These are phyloP conservation scores for Malassezia furfur DNA, from an alignment of 1,284 basidiomycete genomes.

Conservation along the genomic window DNA sequence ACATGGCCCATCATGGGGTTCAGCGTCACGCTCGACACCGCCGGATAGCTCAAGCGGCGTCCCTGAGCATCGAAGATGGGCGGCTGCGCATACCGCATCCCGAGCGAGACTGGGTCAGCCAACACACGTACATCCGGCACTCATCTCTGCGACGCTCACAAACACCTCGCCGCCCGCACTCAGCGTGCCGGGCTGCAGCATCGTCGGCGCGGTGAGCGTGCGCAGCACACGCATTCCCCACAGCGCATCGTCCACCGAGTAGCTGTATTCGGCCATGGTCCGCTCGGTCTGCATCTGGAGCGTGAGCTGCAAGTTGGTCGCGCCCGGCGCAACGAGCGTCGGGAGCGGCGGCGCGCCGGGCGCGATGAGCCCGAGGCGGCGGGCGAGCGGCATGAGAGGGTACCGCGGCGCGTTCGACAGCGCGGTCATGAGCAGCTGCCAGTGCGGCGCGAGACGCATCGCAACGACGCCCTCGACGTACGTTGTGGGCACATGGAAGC, in stretches of 20 bases:
- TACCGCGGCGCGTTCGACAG: conserved; percentile 39
- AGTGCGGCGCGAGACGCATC: conserved; percentile 57
- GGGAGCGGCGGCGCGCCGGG: neutral
- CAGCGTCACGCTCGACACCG: conserved; percentile 83
- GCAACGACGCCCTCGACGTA: conserved; percentile 82
- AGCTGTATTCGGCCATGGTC: conserved; percentile 89
- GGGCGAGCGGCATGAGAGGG: conserved; percentile 52
- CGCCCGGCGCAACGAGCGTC: conserved; percentile 24
- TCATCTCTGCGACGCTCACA: conserved; percentile 81
- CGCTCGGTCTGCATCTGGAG: conserved; percentile 84
- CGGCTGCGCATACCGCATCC: conserved; percentile 80
- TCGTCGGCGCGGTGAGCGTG: neutral
- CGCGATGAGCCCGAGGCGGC: conserved; percentile 15
- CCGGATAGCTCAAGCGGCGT: conserved; percentile 52
- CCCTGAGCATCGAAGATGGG: neutral
- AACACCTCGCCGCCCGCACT: conserved; percentile 89
- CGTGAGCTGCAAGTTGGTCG: conserved; percentile 61
- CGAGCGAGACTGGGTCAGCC: conserved; percentile 66
- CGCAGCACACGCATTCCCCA: conserved; percentile 71
- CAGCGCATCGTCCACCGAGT: conserved; percentile 86
- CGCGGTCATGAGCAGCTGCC: conserved; percentile 48
- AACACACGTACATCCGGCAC: conserved; percentile 63
- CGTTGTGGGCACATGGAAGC: conserved; percentile 77
- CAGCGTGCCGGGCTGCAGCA: conserved; percentile 43
- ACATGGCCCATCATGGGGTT: conserved; percentile 95